phyloP scores from a whole-genome alignment of 2,329 filamentous ascomycete genomes.

The Sporothrix brunneoviolacea region DNA sequence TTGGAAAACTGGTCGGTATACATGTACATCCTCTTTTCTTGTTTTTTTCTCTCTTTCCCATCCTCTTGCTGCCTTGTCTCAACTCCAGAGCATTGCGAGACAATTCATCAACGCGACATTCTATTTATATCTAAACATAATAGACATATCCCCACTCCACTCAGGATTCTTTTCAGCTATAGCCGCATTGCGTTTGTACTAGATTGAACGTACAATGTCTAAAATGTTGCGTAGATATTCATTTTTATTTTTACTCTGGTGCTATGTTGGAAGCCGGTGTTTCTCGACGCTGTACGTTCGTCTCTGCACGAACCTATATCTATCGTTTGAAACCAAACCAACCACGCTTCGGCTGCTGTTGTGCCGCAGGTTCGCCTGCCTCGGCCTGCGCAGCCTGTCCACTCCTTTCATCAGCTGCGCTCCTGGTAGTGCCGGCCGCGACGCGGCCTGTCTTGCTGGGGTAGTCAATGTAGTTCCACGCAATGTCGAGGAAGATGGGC shows the following conservation, averaged over 20 bases:
- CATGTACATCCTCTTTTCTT: no score
- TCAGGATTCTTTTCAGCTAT: background rate
- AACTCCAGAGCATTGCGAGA: no score
- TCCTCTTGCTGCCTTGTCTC: no score
- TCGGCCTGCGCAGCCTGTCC: conserved; percentile 12
- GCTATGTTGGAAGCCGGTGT: no score
- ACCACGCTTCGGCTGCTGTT: conserved; percentile 53
- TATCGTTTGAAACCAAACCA: conserved; percentile 70
- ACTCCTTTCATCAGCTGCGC: conserved; percentile 16
- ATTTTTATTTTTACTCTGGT: background rate
- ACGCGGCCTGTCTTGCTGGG: conserved; percentile 49
- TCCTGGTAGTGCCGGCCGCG: conserved; percentile 11
- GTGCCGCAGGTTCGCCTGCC: conserved; percentile 21
- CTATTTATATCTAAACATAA: conserved; percentile 8
- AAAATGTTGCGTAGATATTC: background rate
- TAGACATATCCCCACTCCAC: conserved; percentile 16
- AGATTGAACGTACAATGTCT: no score
- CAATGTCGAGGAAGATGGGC: conserved; percentile 90
- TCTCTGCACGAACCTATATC: no score
- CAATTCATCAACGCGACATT: background rate
- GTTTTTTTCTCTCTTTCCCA: background rate
- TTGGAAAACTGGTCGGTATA: no score
- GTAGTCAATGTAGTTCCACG: conserved; percentile 97
- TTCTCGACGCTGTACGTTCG: no score
- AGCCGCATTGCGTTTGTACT: no score